A percentile compares a stretch with the other conserved stretches of the same genome.
These are phyloP conservation scores for Trypanosomatidae sp. DNA, from an alignment of 208 protist genomes.

Conservation along the genomic window DNA sequence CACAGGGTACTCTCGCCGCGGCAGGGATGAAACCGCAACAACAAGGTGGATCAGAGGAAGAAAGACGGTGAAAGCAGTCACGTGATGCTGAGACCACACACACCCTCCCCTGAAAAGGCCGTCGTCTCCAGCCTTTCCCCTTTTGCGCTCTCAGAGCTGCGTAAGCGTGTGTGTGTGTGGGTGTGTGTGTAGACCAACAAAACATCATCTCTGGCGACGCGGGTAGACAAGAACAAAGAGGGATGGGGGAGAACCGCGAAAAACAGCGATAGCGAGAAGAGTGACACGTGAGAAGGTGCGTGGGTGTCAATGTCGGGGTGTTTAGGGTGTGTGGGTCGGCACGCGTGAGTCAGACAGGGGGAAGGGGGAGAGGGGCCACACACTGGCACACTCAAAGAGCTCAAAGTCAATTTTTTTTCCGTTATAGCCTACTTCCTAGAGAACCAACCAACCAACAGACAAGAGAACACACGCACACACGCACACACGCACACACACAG, in stretches of 20 bases:
- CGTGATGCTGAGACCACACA: too few species aligned
- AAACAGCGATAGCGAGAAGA: not conserved
- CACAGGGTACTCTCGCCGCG: not conserved
- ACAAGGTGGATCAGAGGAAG: not conserved
- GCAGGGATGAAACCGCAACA: not conserved
- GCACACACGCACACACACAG: not conserved
- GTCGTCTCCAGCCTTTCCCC: not conserved
- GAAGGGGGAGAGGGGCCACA: not conserved
- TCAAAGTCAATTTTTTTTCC: not conserved
- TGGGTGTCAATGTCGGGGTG: not conserved
- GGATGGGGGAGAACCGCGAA: not conserved
- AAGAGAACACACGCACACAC: not conserved
- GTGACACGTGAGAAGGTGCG: not conserved
- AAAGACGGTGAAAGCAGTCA: not conserved
- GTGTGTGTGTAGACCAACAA: not conserved
- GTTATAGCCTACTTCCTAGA: not conserved
- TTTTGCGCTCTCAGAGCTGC: too few species aligned
- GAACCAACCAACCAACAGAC: not conserved
- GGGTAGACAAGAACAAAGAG: not conserved
- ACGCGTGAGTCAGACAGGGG: not conserved
- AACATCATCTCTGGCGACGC: not conserved
- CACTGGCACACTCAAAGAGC: not conserved
- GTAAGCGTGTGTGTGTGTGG: too few species aligned
- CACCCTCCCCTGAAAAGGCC: not conserved
- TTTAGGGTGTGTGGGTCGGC: not conserved